Evolutionary conservation across 495 filamentous ascomycete species (phyloP), one percentile per base, ranked within the genome.

Genomic region (Apiosordaria backusii): DNA sequence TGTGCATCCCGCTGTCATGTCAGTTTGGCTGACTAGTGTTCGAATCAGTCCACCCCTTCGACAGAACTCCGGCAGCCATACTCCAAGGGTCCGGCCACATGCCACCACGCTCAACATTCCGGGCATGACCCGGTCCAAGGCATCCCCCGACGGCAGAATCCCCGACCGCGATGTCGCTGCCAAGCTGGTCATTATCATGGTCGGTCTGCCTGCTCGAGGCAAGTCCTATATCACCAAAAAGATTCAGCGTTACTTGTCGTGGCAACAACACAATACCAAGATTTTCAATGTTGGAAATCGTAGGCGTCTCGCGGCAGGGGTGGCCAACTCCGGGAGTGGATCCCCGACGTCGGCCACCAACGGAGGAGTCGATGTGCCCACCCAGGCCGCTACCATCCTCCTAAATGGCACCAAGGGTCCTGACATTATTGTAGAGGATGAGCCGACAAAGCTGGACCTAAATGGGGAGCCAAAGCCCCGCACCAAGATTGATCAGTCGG

Each of bases 211-310:
- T 0, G 95, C 95, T 1, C 81, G 95, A 67, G 95, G 95, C 62
- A 99, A 99, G 79, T 97, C 92, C 64, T 99, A 99, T 78, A 93
- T 99, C 70, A 97, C 94, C 62, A 97, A 97, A 83, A 99, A 99
- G 81, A 83, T 99, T 57, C 90, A 93, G 24, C 86, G 95, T 60
- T 99, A 99, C 71, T 80, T 99, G 23, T 93, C 96, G 63, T 99
- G 95, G 95, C 88, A 97, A 60, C 95, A 99, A 70, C 95, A 99
- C 74, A 90, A 97, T 69, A 92, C 92, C 22, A 83, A 84, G 70
- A 97, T 99, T 67, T 99, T 99, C 85, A 99, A 99, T 68, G 95
- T 99, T 50, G 95, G 95, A 55, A 92, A 96, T 73, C 87, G 92
- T 70, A 83, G 95, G 70, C 90, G 95, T 62, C 84, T 93, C 40